Base-by-base conservation (phyloP, 768 basidiomycete species). In the Trichaptum fuscoviolaceum region DNA sequence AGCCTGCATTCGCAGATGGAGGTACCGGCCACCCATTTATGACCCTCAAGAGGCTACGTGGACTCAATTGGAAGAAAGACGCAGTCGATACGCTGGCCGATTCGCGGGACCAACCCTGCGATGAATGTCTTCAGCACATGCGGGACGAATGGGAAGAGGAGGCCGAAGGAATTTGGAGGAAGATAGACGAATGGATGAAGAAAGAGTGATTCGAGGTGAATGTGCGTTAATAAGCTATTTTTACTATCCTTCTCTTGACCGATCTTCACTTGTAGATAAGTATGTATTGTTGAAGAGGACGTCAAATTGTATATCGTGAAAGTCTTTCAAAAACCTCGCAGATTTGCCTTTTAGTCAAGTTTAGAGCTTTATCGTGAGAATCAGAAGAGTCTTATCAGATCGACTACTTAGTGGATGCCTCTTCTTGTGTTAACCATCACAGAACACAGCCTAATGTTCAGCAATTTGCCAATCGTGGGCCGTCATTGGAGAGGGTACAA, bases 401-500 rank as follows among this genome's bases (percentile, higher is more conserved):
- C 42, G 20, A 52, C 20, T 12, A 52, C 3, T 4, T 12, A 20
- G 42, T 15, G 15, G 3, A 52, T 2, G 15, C 2, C 12, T 12
- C 15, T 20, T 52, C 42, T 52, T 52, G 2, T 15, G 15, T 52
- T 12, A 12, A 52, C 12, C 42, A 52, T 52, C 42, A 52, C 20
- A 4, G 42, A 20, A 20, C 3, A 52, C 20, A 12, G 30, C 2
- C 42, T 52, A 52, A 66, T 66, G 65, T 70, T 69, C 58, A 66
- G 58, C 17, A 27, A 68, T 35, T 64, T 27, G 17, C 64, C 64
- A n/a, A 65, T 64, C 58, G 65, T 71, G 12, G 64, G 71, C 10
- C 66, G 67, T 9, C 65, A 64, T 26, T 87, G 86, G 85, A 77
- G 72, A 52, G 84, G 84, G 7, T 82, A 82, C 64, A 63, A 71